Evolutionary conservation across 2,329 filamentous ascomycete species (phyloP), one percentile per base, ranked within the genome.

Genomic region (Sclerotiophoma versabilis): DNA sequence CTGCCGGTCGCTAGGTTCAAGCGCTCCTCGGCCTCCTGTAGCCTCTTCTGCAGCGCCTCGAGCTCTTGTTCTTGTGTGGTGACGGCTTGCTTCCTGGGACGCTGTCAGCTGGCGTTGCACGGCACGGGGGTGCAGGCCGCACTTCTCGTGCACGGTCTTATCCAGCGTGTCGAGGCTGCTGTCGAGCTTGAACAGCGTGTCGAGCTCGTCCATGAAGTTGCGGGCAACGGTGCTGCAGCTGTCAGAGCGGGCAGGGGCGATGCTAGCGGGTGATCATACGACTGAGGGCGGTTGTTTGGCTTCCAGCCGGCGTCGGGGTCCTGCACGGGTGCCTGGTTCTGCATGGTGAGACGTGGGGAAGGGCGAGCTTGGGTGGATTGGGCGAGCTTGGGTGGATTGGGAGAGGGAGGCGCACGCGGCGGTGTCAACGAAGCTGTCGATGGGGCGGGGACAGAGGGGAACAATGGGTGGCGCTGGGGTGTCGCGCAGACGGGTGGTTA

Each of bases 161-260:
- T 90, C 86, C 29, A 96, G 83, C 58, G 89, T 84, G 69, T 88
- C 85, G 54, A 95, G 76, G 64, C 88, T 88, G 75, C 87, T 89
- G 65, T 95, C 91, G 71, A 97, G 87, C 70, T 90, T 89, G 80
- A 97, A 97, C 65, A 96, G 89, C 73, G 92, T 89, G 80, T 93
- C 90, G 57, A 97, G 82, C 74, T 93, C 91, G 37, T 87, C 82
- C 55, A 92, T 93, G 78, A 97, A 96, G 72, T 89, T 91, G 66
- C 87, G 89, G 48, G 92, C 93, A 76, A 96, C 87, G 57, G 91
- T 95, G 60, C 93, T 96, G 76, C 39, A 52, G 64, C 71, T 42
- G 65, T 72, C 57, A 73, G 70, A 56, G 52, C 37, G 26, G 19
- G 53, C 38, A 56, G 62, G 57, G 56, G 58, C 48, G 55, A 62